Percentiles rank a stretch among this genome's conserved stretches.
phyloP scores from a whole-genome alignment of 164 flowering plant genomes.

The Dillenia suffruticosa region DNA sequence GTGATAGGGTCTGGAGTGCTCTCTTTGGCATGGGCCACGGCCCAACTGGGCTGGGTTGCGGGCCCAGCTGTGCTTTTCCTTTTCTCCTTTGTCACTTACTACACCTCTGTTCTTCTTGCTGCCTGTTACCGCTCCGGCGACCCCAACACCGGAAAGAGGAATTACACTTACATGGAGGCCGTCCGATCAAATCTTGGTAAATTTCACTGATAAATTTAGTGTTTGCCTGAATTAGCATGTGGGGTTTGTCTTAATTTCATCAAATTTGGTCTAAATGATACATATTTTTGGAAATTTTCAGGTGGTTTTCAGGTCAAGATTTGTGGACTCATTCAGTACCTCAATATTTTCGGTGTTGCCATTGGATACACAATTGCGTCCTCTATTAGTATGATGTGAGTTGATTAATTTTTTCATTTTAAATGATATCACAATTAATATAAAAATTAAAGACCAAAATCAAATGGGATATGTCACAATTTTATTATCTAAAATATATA shows the following conservation, averaged over 20 bases:
- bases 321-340: constrained; percentile 59
- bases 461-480: too few relatives aligned
- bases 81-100: constrained; percentile 45
- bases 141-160: constrained; percentile 43
- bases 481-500: too few relatives aligned
- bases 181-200: constrained; percentile 43
- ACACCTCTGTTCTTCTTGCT: constrained; percentile 44
- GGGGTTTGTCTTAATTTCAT: too few relatives aligned
- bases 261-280: not conserved
- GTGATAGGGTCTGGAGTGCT: constrained; percentile 62
- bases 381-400: constrained; percentile 74
- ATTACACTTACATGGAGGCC: constrained; percentile 56
- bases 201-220: not conserved
- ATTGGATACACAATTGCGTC: constrained; percentile 79
- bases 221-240: not conserved
- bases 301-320: constrained; percentile 51
- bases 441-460: too few relatives aligned
- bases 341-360: constrained; percentile 69
- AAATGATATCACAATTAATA: too few relatives aligned
- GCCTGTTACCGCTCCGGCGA: constrained; percentile 47
- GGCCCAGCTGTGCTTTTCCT: constrained; percentile 43
- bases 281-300: constrained; percentile 7
- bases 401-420: not conserved
- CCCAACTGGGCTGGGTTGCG: constrained; percentile 60
- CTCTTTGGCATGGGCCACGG: constrained; percentile 55